Conservation (phyloP, 1,284 basidiomycete species). For the Gymnopus androsaceus region DNA sequence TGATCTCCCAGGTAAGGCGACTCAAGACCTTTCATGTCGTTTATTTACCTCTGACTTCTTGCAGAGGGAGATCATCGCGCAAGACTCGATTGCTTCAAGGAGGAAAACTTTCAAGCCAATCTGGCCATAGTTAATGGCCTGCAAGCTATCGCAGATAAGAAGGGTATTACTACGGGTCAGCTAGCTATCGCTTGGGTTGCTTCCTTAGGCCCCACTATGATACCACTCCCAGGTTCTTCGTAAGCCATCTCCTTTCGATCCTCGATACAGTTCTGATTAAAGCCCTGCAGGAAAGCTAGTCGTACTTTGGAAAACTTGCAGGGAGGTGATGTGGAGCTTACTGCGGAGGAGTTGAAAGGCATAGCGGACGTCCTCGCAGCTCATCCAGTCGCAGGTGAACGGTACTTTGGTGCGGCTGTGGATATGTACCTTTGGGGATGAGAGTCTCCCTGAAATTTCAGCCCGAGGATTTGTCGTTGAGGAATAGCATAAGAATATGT, state of each 20-base stretch:
- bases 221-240: conserved; percentile 60
- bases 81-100: conserved; percentile 27
- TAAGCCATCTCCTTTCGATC: conserved; percentile 26
- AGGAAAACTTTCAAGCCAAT: conserved; percentile 53
- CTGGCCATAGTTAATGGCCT: conserved; percentile 52
- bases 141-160: conserved; percentile 46
- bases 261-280: no score
- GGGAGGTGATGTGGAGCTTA: conserved; percentile 45
- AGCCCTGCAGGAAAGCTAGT: conserved; percentile 22
- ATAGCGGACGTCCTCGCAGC: conserved; percentile 26
- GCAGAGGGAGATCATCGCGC: conserved; percentile 30
- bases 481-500: no score
- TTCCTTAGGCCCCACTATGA: conserved; percentile 46
- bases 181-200: conserved; percentile 65
- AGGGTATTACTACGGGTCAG: conserved; percentile 57
- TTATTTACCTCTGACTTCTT: no score
- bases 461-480: no score
- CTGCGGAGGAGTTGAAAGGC: conserved; percentile 38
- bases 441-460: no score
- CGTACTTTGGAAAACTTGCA: conserved; percentile 49
- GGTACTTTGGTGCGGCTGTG: not conserved
- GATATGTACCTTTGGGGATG: not conserved
- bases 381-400: not conserved
- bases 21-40: no score
- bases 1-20: no score